Evolutionary conservation across 257 asterid species (phyloP).

Genomic region (Nicotiana obtusifolia): DNA sequence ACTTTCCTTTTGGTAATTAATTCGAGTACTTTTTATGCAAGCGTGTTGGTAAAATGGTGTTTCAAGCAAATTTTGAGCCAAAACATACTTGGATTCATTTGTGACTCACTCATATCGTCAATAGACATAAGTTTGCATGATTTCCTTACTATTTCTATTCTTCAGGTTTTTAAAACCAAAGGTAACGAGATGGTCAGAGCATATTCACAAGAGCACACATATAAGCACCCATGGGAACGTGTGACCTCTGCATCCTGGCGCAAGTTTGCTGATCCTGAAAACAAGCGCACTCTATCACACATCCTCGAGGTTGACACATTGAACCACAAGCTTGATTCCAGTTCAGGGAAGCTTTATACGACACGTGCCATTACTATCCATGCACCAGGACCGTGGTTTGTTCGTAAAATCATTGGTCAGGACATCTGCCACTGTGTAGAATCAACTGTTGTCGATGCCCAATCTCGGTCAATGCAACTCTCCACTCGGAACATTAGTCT

Average conservation of each 20-base stretch:
- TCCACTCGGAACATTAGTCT: constrained; percentile 86
- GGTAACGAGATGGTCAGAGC: constrained; percentile 72
- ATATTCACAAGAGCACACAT: constrained; percentile 84
- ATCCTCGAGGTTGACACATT: constrained; percentile 83
- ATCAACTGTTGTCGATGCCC: constrained; percentile 77
- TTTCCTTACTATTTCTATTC: neutral
- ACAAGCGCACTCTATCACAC: constrained; percentile 78
- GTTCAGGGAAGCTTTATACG: constrained; percentile 63
- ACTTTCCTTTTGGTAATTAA: neutral
- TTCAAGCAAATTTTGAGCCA: neutral
- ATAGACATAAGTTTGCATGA: neutral
- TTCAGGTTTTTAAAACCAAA: neutral
- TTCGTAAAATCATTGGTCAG: constrained; percentile 75
- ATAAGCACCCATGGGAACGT: constrained; percentile 95
- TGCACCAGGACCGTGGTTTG: constrained; percentile 98
- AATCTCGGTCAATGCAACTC: constrained; percentile 72
- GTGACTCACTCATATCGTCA: neutral
- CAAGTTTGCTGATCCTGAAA: constrained; percentile 86
- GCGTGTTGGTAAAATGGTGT: neutral
- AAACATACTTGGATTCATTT: neutral
- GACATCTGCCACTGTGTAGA: constrained; percentile 93
- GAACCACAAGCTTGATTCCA: constrained; percentile 65
- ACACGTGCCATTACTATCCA: constrained; percentile 84
- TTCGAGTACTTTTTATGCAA: neutral
- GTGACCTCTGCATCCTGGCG: constrained; percentile 98